phyloP scores from a whole-genome alignment of 2,329 filamentous ascomycete species.

The Neonectria neomacrospora region DNA sequence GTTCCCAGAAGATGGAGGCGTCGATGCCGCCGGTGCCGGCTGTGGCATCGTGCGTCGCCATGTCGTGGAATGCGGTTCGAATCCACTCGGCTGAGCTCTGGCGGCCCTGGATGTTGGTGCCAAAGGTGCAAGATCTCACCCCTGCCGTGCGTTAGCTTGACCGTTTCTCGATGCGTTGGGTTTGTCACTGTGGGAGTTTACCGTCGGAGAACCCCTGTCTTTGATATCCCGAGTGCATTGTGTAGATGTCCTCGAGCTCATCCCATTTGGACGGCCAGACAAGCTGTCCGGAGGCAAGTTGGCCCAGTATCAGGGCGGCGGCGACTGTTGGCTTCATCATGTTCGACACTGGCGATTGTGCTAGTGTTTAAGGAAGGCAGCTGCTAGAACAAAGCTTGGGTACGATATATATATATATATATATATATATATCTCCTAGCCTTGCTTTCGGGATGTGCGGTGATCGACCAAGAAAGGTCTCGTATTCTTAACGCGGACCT shows the following conservation, averaged over 20 bases:
- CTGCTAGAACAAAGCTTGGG: neutral
- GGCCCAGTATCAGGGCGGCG: neutral
- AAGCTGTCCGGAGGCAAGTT: neutral
- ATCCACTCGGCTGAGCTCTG: slow-evolving; percentile 47
- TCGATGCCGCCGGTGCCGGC: slow-evolving; percentile 44
- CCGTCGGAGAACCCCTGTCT: slow-evolving; percentile 11
- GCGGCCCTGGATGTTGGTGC: slow-evolving; percentile 28
- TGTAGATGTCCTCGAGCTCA: slow-evolving; percentile 15
- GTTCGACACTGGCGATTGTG: neutral
- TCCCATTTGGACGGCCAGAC: slow-evolving; percentile 21
- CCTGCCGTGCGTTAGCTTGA: neutral
- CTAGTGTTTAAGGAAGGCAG: neutral
- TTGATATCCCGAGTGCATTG: slow-evolving; percentile 3
- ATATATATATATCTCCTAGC: neutral
- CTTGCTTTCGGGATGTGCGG: neutral
- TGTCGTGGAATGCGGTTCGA: slow-evolving; percentile 47
- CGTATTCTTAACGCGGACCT: neutral
- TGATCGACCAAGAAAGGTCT: neutral
- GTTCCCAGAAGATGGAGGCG: slow-evolving; percentile 47
- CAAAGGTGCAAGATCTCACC: slow-evolving; percentile 12
- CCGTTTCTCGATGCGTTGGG: neutral
- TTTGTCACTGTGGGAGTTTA: neutral
- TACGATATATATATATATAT: neutral
- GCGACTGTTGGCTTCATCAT: neutral
- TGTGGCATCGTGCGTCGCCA: slow-evolving; percentile 40